Conservation (phyloP, 1,284 basidiomycete species). For the Moniliophthora roreri region DNA sequence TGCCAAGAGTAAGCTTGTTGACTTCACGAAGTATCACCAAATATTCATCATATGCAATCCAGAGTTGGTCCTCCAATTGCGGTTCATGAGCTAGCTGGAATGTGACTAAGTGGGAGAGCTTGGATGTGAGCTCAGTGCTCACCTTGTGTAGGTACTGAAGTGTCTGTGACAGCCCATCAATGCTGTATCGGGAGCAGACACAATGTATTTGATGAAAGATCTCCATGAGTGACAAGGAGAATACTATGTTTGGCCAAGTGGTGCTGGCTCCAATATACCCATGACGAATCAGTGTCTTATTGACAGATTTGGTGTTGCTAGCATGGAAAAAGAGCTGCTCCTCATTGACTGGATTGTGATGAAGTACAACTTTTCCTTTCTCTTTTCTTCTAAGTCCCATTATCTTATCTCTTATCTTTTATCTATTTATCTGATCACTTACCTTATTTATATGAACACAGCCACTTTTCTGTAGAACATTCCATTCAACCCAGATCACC, state of each 20-base stretch:
- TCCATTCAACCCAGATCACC: too few species aligned
- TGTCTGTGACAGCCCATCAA: slow-evolving; percentile 12
- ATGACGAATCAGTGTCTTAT: slow-evolving; percentile 14
- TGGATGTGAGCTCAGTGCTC: neutral
- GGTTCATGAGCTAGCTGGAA: neutral
- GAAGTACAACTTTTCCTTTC: too few species aligned
- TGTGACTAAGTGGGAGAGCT: neutral
- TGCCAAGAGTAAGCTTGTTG: neutral
- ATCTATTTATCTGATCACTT: too few species aligned
- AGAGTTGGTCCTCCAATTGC: neutral
- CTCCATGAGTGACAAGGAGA: slow-evolving; percentile 13
- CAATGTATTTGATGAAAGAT: slow-evolving; percentile 15
- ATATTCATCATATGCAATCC: neutral
- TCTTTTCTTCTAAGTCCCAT: too few species aligned
- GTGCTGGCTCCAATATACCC: slow-evolving; percentile 16
- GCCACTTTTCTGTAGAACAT: too few species aligned
- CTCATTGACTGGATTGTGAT: neutral
- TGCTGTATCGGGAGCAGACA: slow-evolving; percentile 14
- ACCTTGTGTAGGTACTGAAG: slow-evolving; percentile 15
- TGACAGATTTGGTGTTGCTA: neutral
- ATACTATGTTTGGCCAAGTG: slow-evolving; percentile 7
- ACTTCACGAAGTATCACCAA: neutral
- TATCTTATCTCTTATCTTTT: too few species aligned
- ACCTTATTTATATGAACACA: too few species aligned
- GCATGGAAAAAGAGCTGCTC: neutral